Evolutionary conservation across 2,329 filamentous ascomycete species (phyloP).

Genomic region (Colletotrichum liaoningense): DNA sequence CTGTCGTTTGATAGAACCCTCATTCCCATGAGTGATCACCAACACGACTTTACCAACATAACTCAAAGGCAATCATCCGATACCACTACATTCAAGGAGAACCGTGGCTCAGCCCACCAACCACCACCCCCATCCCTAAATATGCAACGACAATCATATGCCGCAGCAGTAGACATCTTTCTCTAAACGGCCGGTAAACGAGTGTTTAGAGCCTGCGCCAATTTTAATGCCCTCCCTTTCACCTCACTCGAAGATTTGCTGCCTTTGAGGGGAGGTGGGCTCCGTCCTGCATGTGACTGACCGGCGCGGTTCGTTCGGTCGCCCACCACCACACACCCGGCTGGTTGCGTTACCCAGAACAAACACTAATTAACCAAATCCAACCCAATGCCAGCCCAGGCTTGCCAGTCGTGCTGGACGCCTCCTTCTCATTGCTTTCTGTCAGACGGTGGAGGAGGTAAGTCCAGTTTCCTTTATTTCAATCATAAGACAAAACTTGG

Average conservation of each 20-base stretch:
- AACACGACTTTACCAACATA: not conserved
- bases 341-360: conserved; percentile 26
- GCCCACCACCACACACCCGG: conserved; percentile 18
- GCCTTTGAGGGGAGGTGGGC: not conserved
- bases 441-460: not conserved
- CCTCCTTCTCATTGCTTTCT: not conserved
- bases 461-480: not conserved
- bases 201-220: conserved; percentile 10
- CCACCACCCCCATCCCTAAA: not conserved
- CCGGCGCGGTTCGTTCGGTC: not conserved
- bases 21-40: not conserved
- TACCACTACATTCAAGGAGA: not conserved
- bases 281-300: conserved; percentile 29
- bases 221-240: not conserved
- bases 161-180: not conserved
- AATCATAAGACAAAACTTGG: too few relatives aligned
- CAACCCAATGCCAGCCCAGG: not conserved
- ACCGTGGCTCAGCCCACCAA: not conserved
- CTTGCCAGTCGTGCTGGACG: not conserved
- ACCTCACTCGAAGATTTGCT: not conserved
- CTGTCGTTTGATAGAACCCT: not conserved
- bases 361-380: conserved; percentile 21
- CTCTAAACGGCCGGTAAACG: not conserved
- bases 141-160: not conserved
- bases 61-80: not conserved